Conservation (phyloP, 2,329 filamentous ascomycete species). For the Stachybotrys chlorohalonatus region DNA sequence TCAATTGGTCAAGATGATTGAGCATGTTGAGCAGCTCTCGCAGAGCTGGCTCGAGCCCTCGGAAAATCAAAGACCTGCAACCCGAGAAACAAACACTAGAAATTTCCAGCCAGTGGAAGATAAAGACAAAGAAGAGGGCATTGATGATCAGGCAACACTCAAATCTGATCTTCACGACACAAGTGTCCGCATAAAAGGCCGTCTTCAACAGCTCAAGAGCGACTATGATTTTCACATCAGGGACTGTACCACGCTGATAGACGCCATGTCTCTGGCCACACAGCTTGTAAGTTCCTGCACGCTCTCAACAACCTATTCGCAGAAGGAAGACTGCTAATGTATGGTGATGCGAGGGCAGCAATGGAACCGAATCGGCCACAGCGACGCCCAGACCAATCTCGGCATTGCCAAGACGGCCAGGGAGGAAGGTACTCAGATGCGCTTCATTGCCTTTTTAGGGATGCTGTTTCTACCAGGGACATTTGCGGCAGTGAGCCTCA, state of each 20-base stretch:
- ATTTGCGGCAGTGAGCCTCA: background rate
- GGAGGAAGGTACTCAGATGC: constrained; percentile 4
- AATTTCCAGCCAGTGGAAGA: background rate
- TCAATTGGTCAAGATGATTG: background rate
- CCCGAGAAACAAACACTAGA: background rate
- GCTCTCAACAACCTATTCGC: background rate
- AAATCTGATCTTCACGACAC: background rate
- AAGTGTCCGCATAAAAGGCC: background rate
- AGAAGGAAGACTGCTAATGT: background rate
- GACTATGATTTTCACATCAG: constrained; percentile 5
- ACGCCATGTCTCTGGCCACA: constrained; percentile 6
- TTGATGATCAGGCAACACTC: background rate
- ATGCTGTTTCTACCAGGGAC: constrained; percentile 7
- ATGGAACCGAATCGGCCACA: background rate
- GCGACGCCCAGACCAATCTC: constrained; percentile 4
- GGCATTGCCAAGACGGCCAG: constrained; percentile 4
- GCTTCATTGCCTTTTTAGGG: constrained; percentile 4
- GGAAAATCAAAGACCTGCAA: background rate
- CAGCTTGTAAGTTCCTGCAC: constrained; percentile 2
- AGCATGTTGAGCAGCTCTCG: background rate
- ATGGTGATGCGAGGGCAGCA: background rate
- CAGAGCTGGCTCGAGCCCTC: background rate
- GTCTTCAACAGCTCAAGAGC: constrained; percentile 1
- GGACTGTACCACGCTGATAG: constrained; percentile 4
- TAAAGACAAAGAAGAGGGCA: background rate